phyloP scores from a whole-genome alignment of 768 basidiomycete species.

The Podaxis mareebaensis region DNA sequence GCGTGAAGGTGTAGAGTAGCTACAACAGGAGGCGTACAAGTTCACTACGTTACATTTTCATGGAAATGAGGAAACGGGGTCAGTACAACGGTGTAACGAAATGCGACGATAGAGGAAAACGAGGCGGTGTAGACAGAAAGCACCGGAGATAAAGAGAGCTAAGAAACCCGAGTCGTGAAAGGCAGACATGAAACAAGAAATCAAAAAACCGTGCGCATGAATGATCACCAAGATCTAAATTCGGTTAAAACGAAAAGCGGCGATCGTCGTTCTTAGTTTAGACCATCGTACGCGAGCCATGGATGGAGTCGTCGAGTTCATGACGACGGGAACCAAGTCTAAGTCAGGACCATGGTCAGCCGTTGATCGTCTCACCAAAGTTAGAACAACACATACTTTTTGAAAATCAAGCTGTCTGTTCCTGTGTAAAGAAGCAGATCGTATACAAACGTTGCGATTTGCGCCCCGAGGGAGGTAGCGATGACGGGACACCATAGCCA shows the following conservation, averaged over 20 bases:
- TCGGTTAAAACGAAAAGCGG: not conserved
- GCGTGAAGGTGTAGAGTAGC: not conserved
- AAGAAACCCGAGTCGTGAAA: not conserved
- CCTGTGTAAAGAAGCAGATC: slow-evolving; percentile 62
- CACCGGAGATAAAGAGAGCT: not conserved
- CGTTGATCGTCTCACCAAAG: not conserved
- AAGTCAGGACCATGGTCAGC: not conserved
- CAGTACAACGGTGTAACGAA: not conserved
- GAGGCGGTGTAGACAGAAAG: not conserved
- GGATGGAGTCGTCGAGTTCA: not conserved
- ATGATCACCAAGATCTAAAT: not conserved
- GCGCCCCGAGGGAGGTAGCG: slow-evolving; percentile 57
- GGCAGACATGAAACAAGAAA: not conserved
- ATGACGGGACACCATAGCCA: slow-evolving; percentile 74
- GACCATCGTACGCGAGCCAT: not conserved
- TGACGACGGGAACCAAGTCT: slow-evolving; percentile 4
- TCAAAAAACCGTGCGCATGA: not conserved
- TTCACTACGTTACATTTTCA: not conserved
- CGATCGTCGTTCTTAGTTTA: not conserved
- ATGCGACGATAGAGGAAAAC: not conserved
- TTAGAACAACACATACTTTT: slow-evolving; percentile 38
- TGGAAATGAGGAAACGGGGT: not conserved
- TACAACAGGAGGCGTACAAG: not conserved
- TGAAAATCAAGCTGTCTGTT: slow-evolving; percentile 53
- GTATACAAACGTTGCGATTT: slow-evolving; percentile 53